A percentile compares a stretch with the other conserved stretches of the same genome.
Evolutionary conservation across 1,284 basidiomycete genomes (phyloP).

Genomic region (Sporisorium iseilematis-ciliati): DNA sequence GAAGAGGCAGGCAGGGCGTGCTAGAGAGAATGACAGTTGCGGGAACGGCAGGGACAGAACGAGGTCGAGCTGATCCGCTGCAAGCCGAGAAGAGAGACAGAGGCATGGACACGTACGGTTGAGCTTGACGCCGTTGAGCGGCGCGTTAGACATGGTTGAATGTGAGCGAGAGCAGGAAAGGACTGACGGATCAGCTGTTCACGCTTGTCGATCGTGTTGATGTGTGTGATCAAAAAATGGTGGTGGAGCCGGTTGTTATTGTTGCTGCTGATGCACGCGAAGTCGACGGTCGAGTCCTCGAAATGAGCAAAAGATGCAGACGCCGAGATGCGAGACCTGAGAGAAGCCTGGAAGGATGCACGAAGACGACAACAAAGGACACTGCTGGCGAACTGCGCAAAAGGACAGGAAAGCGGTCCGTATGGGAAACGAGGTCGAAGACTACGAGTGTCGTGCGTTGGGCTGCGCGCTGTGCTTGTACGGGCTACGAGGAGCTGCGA

Average conservation of each 20-base stretch:
- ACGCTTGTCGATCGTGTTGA: conserved; percentile 1
- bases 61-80: conserved; percentile 8
- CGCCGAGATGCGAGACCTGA: too few relatives aligned
- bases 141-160: conserved; percentile 57
- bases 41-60: not conserved
- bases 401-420: conserved; percentile 2
- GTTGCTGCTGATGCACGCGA: conserved; percentile 3
- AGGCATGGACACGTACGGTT: conserved; percentile 50
- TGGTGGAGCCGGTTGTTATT: not conserved
- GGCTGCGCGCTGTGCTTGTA: not conserved
- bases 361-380: conserved; percentile 1
- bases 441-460: conserved; percentile 12
- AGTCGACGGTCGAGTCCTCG: conserved; percentile 7
- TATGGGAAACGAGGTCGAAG: conserved; percentile 3
- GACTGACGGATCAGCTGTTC: conserved; percentile 7
- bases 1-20: not conserved
- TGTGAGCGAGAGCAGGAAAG: conserved; percentile 6
- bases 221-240: not conserved
- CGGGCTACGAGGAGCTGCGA: not conserved
- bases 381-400: not conserved
- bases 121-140: conserved; percentile 61
- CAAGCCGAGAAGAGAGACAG: not conserved
- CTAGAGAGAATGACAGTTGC: not conserved
- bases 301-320: conserved; percentile 6
- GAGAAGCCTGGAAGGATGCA: not conserved